Base-by-base conservation (phyloP, 2,329 filamentous ascomycete species). In the Sporothrix brunneoviolacea region DNA sequence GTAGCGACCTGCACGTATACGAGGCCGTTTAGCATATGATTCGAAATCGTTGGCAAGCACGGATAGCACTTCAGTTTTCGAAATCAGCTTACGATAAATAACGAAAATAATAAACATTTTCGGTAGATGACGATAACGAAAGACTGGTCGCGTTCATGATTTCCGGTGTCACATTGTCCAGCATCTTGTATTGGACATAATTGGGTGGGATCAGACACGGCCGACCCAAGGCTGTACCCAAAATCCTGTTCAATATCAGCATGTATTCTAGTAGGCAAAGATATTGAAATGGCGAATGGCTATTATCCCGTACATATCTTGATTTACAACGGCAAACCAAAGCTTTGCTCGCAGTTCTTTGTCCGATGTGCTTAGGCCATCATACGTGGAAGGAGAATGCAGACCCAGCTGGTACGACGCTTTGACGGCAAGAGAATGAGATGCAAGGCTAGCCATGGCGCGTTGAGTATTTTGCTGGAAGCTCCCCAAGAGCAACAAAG, bases 381-480 rank as follows among this genome's bases (percentile, higher is more conserved):
- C 56, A 32, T 65, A 65, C 2, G 57, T 58, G 2, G 59, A 59
- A 1, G 59, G 60, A 4, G 64, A 61, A 48, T 68, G 64, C 19
- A 68, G 55, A 6, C 65, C 65, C 2, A 68, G 58, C 42, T 66
- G 64, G 41, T 65, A 66, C 1, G 63, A 55, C 0, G 62, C 56
- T 27, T 64, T 64, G 35, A 67, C 64, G 1, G 60, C 58, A 3
- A 65, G 54, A 1, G 61, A 59, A 41, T 66, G 63, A 1, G 60
- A 60, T 4, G 63, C 58, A 52, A 61, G 59, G 43, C 64, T 67
- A 22, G 63, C 61, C 48, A 64, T 62, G 8, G 64, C 62, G 3
- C 63, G 57, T 40, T 65, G 63, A n/a, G 56, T 65, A 32, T 65
- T 66, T 41, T 68, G 65, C 28, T 66, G 62, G 33, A 62, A 67